Base-by-base conservation (phyloP, 2,329 filamentous ascomycete species). In the Didymella segeticola region DNA sequence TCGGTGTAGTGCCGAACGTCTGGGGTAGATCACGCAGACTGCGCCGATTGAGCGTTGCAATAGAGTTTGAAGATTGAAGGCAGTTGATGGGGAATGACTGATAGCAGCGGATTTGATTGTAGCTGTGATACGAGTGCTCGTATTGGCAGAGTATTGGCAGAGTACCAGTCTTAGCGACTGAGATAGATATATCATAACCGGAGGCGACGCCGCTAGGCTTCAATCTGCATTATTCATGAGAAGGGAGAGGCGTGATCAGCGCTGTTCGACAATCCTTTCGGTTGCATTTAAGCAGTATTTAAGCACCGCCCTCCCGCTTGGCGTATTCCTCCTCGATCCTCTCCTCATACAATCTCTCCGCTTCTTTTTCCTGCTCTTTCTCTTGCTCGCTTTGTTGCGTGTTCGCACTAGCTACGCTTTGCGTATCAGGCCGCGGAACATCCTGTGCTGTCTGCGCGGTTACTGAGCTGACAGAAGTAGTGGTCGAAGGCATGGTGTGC, bases 311-410 rank as follows among this genome's bases (percentile, higher is more conserved):
- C 61, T 76, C 72, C 3, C 72, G 45, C 64, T 76, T 76, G 6
- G 72, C 72, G 57, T 75, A 76, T 53, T 76, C 73, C 58, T 74
- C 73, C 61, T 76, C 72, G 25, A 76, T 75, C 8, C 69, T 57
- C 61, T 75, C 72, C 47, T 75, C 68, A 29, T 75, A 75, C 46
- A 71, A 23, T 29, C 61, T 59, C 47, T 75, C 73, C 1, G 71
- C 70, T 43, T 71, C 68, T 12, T n/a, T 37, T 10, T 49, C 64
- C 9, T 51, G 57, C 56, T 75, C 70, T 9, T 62, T 63, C 47
- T 71, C 66, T 0, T 65, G 56, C 17, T 68, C 57, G 5, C 47
- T 60, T 5, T 56, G 36, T 20, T 47, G 33, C 5, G 31, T 14
- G 25, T 26, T 43, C 4, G 65, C 61, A 10, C 64, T 69, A 4